Evolutionary conservation across 225 moss, liverwort and hornwort species (phyloP).

Genomic region (Pseudoscleropodium purum): DNA sequence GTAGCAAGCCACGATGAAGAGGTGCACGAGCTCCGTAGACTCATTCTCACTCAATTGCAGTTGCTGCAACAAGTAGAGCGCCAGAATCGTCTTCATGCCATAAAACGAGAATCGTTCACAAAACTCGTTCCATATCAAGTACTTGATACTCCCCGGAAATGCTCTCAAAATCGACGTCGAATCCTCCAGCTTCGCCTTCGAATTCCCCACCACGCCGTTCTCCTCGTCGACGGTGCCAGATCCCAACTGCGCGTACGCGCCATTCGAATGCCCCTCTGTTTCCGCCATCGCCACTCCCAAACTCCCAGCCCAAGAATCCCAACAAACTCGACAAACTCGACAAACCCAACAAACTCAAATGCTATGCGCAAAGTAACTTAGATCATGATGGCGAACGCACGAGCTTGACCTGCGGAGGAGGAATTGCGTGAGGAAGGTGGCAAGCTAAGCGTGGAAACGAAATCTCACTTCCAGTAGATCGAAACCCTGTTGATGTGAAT

Average conservation of each 20-base stretch:
- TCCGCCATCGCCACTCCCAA: constrained; percentile 17
- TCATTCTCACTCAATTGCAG: constrained; percentile 63
- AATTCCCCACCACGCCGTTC: not conserved
- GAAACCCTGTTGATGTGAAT: not conserved
- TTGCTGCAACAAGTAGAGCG: constrained; percentile 63
- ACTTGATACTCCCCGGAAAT: constrained; percentile 76
- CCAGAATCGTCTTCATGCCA: constrained; percentile 88
- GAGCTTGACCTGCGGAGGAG: not conserved
- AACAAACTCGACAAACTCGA: not conserved
- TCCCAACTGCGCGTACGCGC: constrained; percentile 5
- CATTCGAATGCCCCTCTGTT: constrained; percentile 3
- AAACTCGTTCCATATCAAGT: constrained; percentile 93
- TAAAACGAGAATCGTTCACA: constrained; percentile 96
- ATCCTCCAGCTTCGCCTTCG: not conserved
- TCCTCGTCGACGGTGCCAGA: constrained; percentile 5
- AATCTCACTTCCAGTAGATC: not conserved
- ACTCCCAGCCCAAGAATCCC: not conserved
- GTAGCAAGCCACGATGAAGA: constrained; percentile 87
- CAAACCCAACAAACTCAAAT: not conserved
- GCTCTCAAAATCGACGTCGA: constrained; percentile 4
- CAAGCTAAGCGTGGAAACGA: not conserved
- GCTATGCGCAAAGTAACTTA: not conserved
- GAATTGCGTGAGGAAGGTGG: not conserved
- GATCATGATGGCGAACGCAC: not conserved
- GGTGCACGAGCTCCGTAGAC: constrained; percentile 78